Conservation (phyloP, 148 eudicot genomes). For the Rhododendron williamsianum region DNA sequence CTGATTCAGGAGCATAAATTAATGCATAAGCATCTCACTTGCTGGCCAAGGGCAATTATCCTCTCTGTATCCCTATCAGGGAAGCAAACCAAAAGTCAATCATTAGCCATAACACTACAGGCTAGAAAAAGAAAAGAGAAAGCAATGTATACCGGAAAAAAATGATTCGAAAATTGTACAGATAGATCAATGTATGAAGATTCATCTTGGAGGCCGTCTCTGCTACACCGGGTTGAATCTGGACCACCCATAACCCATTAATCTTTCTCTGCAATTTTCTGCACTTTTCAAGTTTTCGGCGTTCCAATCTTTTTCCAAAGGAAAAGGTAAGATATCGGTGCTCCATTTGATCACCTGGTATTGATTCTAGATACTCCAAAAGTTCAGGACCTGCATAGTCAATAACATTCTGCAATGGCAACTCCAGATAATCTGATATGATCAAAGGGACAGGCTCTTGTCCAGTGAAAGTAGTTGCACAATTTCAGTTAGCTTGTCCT, state of each 20-base stretch:
- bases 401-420: conserved; percentile 78
- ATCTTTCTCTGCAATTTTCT: too few species aligned
- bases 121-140: background rate
- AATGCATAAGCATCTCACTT: conserved; percentile 67
- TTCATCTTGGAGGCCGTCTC: too few species aligned
- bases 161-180: too few species aligned
- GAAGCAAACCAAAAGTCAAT: conserved; percentile 6
- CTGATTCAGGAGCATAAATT: conserved; percentile 59
- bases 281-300: too few species aligned
- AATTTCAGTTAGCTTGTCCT: conserved; percentile 6
- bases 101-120: background rate
- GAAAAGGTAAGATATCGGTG: too few species aligned
- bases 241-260: too few species aligned
- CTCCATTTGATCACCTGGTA: conserved; percentile 47
- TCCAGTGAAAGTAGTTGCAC: conserved; percentile 9
- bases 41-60: conserved; percentile 66
- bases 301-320: too few species aligned
- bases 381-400: conserved; percentile 73
- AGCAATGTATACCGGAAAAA: too few species aligned
- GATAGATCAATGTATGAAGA: too few species aligned
- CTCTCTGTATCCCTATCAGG: conserved; percentile 70
- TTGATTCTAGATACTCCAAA: conserved; percentile 75
- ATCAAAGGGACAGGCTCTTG: conserved; percentile 94
- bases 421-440: conserved; percentile 74
- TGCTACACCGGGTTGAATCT: too few species aligned